Base-by-base conservation (phyloP, 2,329 filamentous ascomycete species). In the Alternaria brassicae region DNA sequence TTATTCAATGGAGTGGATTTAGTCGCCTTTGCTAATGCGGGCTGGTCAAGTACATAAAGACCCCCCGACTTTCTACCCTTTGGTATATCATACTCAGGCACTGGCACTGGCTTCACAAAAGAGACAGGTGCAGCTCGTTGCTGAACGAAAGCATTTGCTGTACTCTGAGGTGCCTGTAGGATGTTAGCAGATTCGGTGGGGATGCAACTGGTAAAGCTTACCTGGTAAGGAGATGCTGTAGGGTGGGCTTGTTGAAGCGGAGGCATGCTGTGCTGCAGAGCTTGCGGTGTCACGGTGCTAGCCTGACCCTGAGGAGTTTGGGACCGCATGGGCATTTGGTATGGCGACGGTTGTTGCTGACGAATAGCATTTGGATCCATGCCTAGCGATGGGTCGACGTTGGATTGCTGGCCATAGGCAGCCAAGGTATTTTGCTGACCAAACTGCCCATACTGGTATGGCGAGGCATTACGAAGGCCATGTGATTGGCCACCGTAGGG, bases 1-100 rank as follows among this genome's bases (percentile, higher is more conserved):
- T 78, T 77, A 66, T 79, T 77, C 63, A 83, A 62, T 17, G 78
- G 71, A 66, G 68, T 73, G 32, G 81, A 81, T 47, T 80, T 80
- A 28, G 81, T 83, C 17, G 77, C 77, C 62, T 77, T 76, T 34
- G 74, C 74, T 27, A 84, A 68, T 28, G 74, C 68, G 63, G 78
- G 72, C 57, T 76, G 74, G 64, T 81, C 77, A 63, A 81, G 72
- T 58, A 81, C 71, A 61, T 73, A 72, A 51, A 83, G 80, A 37
- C 75, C 75, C 54, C 80, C 81, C 27, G 70, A 71, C 55, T 67
- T 68, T 58, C 68, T 75, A 48, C 73, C 74, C 49, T 70, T 74
- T 17, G 77, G 77, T 49, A 76, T 67, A 10, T 75, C 70, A 67
- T 70, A 76, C 9, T 66, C 68, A 51, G 73, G 71, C 32, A 72